Evolutionary conservation across 441 rosid species (phyloP).

Genomic region (Euphorbia celastroides): DNA sequence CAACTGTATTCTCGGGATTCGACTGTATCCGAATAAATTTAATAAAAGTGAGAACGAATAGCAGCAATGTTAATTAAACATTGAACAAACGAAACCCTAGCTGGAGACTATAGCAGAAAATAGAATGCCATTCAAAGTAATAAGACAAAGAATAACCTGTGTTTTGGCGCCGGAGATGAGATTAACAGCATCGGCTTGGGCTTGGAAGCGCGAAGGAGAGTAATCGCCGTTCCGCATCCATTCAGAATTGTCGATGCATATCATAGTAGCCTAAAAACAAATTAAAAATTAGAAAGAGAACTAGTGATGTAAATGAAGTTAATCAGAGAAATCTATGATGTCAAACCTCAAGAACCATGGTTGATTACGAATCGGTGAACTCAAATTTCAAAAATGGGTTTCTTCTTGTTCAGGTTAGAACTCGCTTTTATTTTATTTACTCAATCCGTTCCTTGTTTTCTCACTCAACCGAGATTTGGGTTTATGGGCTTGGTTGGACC

Average conservation of each 20-base stretch:
- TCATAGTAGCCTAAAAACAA: slow-evolving; percentile 71
- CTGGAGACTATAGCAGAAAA: neutral
- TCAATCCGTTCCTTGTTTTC: neutral
- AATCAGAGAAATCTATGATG: neutral
- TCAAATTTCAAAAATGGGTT: neutral
- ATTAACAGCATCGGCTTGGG: slow-evolving; percentile 87
- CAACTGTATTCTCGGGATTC: slow-evolving; percentile 68
- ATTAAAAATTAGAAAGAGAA: neutral
- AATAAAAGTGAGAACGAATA: no score
- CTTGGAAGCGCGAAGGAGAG: slow-evolving; percentile 72
- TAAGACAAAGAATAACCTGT: slow-evolving; percentile 37
- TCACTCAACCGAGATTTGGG: no score
- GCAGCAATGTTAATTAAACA: neutral
- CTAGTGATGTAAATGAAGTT: neutral
- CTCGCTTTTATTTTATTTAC: neutral
- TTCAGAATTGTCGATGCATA: slow-evolving; percentile 88
- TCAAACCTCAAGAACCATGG: slow-evolving; percentile 92
- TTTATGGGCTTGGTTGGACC: no score
- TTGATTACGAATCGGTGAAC: neutral
- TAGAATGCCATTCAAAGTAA: neutral
- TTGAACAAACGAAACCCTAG: slow-evolving; percentile 13
- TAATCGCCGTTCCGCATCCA: slow-evolving; percentile 99
- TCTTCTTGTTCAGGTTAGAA: neutral
- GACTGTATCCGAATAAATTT: slow-evolving; percentile 54
- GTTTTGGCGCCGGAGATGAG: slow-evolving; percentile 91